Conservation (phyloP, 768 basidiomycete genomes). For the Boletus insuetus region DNA sequence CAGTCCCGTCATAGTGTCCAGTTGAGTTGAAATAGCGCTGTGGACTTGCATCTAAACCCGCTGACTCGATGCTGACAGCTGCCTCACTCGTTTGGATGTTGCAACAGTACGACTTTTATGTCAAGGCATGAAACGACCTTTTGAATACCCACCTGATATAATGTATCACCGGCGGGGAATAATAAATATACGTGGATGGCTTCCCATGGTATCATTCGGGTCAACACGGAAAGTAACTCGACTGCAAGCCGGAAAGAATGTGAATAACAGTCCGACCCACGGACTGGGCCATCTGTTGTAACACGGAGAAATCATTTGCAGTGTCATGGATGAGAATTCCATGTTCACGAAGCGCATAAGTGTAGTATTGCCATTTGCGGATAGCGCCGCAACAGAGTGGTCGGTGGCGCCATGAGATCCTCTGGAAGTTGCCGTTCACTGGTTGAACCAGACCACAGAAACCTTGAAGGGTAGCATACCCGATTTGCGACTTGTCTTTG, state of each 20-base stretch:
- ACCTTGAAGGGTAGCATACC: not conserved
- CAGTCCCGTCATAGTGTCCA: slow-evolving; percentile 79
- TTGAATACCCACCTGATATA: not conserved
- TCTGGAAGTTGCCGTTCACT: not conserved
- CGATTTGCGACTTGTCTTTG: not conserved
- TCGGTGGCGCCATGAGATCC: not conserved
- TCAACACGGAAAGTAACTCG: too few relatives aligned
- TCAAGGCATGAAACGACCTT: slow-evolving; percentile 36
- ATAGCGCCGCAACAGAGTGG: not conserved
- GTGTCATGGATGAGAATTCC: not conserved
- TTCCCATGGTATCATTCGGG: not conserved
- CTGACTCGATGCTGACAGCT: slow-evolving; percentile 39
- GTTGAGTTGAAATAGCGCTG: slow-evolving; percentile 48
- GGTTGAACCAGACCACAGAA: not conserved
- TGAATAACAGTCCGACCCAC: not conserved
- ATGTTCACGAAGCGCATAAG: not conserved
- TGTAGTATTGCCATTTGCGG: not conserved
- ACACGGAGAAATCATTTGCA: slow-evolving; percentile 3
- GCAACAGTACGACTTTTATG: slow-evolving; percentile 77
- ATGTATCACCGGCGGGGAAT: not conserved
- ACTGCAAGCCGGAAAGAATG: not conserved
- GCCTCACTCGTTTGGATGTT: slow-evolving; percentile 83
- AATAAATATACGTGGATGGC: not conserved
- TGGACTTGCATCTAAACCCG: slow-evolving; percentile 11
- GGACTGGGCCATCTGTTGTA: slow-evolving; percentile 9